These are phyloP conservation scores for Angophora floribunda DNA, from an alignment of 345 rosid genomes.

Conservation along the genomic window DNA sequence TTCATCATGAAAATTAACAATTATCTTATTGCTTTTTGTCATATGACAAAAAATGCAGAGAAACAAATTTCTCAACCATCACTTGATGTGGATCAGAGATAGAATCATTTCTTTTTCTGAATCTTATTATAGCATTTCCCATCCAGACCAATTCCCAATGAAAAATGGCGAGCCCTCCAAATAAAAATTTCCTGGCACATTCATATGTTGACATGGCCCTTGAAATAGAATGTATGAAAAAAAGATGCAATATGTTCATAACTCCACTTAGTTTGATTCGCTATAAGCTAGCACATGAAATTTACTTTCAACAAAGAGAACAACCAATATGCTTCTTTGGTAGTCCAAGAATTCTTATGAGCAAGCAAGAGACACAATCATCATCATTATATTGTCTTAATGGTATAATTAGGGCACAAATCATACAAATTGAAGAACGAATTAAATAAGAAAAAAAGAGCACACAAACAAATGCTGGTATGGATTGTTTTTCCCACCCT, in stretches of 20 bases:
- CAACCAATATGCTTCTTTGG: background rate
- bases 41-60: background rate
- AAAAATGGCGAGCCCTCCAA: background rate
- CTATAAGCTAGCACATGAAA: background rate
- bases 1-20: background rate
- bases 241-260: background rate
- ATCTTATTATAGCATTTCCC: background rate
- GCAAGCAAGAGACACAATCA: background rate
- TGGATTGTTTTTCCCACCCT: conserved; percentile 36
- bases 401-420: background rate
- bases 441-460: background rate
- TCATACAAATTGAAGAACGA: background rate
- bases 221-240: too few relatives aligned
- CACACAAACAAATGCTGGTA: background rate
- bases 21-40: background rate
- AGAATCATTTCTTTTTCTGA: background rate
- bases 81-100: background rate
- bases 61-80: background rate
- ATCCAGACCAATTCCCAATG: background rate
- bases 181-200: background rate
- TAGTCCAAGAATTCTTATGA: background rate
- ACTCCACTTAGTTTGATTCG: background rate
- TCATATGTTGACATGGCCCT: too few relatives aligned
- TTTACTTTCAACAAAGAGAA: background rate
- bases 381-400: background rate